Conservation (phyloP, 768 basidiomycete species). For the Kwoniella sp. region DNA sequence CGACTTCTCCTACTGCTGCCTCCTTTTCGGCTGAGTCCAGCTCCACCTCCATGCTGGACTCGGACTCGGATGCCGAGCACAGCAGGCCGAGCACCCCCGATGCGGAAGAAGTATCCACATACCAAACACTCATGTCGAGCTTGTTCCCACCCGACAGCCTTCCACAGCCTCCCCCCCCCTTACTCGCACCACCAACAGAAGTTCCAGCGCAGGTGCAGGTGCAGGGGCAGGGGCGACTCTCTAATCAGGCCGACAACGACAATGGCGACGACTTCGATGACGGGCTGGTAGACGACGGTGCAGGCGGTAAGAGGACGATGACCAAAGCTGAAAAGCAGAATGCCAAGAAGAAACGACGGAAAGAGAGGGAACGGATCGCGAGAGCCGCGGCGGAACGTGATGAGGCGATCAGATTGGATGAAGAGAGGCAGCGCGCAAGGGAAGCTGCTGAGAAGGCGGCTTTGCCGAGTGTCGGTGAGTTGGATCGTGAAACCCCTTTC, state of each 20-base stretch:
- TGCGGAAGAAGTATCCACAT: constrained; percentile 10
- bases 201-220: too few species aligned
- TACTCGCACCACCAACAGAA: background rate
- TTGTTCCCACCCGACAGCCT: constrained; percentile 14
- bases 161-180: constrained; percentile 6
- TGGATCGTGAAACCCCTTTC: background rate
- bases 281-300: constrained; percentile 10
- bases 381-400: constrained; percentile 5
- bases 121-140: constrained; percentile 10
- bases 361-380: constrained; percentile 24
- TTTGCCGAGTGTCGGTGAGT: background rate
- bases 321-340: constrained; percentile 38
- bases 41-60: too few species aligned
- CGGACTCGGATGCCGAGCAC: too few species aligned
- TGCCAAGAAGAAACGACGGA: constrained; percentile 32
- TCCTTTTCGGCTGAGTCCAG: too few species aligned
- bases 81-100: constrained; percentile 3
- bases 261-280: constrained; percentile 10
- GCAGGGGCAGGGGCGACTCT: too few species aligned
- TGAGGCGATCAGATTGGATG: background rate
- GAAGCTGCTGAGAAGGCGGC: background rate
- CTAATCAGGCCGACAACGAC: background rate
- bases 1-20: too few species aligned
- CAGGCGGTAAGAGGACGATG: constrained; percentile 17
- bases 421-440: background rate